Evolutionary conservation across 2,329 filamentous ascomycete species (phyloP).

Genomic region (Ceratocystis colombiana): DNA sequence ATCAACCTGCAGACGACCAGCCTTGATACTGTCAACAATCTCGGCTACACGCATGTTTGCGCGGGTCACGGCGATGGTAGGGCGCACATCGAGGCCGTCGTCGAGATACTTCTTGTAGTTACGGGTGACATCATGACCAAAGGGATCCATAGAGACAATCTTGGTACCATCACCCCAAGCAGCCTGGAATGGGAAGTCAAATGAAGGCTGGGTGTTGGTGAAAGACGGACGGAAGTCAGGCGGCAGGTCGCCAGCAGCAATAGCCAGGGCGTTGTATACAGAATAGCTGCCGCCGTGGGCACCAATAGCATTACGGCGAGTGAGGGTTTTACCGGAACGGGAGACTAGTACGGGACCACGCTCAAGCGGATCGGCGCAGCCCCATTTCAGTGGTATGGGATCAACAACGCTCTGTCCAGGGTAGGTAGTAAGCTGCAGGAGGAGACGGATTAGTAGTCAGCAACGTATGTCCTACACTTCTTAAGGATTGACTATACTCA

Average conservation of each 20-base stretch:
- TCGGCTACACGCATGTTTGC: conserved; percentile 93
- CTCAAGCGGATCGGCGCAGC: conserved; percentile 25
- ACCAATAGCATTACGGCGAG: conserved; percentile 28
- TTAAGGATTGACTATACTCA: not conserved
- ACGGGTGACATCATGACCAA: conserved; percentile 53
- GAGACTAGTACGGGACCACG: conserved; percentile 29
- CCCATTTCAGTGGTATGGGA: conserved; percentile 28
- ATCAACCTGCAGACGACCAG: conserved; percentile 64
- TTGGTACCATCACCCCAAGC: conserved; percentile 86
- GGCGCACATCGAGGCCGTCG: conserved; percentile 51
- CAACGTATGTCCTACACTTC: not conserved
- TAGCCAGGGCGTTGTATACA: conserved; percentile 86
- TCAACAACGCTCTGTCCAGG: conserved; percentile 29
- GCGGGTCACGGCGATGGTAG: conserved; percentile 83
- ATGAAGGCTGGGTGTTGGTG: conserved; percentile 80
- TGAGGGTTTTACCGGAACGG: conserved; percentile 26
- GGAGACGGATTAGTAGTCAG: not conserved
- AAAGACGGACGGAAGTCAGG: conserved; percentile 54
- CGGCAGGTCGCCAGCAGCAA: conserved; percentile 81
- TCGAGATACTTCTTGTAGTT: conserved; percentile 21
- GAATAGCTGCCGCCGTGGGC: conserved; percentile 73
- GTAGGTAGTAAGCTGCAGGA: conserved; percentile 27
- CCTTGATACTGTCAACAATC: conserved; percentile 74
- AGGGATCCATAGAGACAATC: conserved; percentile 95
- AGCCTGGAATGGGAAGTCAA: conserved; percentile 74